Base-by-base conservation (phyloP, 345 rosid genomes). In the Punica granatum region DNA sequence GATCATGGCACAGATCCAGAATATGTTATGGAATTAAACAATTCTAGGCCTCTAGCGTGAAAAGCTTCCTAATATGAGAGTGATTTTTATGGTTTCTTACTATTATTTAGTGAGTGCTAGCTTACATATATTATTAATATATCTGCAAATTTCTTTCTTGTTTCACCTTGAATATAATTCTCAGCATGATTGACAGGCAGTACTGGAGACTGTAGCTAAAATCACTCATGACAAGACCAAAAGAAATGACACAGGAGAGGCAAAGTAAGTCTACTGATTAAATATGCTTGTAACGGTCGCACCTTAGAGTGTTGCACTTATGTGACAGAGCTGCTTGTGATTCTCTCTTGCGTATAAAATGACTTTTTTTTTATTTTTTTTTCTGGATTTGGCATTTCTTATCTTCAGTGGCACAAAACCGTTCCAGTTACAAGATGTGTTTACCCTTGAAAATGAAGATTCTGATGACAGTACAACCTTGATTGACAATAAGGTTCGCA, bases 191-290 rank as follows among this genome's bases (percentile, higher is more conserved):
- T 74, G 62, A 28, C 84, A 95, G 98, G 99, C 97, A 73, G 93
- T 82, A 21, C 71, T 95, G 78, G 98, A 92, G 83, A 92, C 97
- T 31, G 97, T 92, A 43, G 99, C 93, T 34, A 95, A 90, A 86
- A 80, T 95, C 67, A 88, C 98, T 21, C 97, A 91, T 60, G 91
- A 94, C 70, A 89, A 87, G 78, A 73, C 63, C 46, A 94, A 90
- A 81, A 87, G 79, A 78, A 95, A 95, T 73, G 98, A 84, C 73
- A 86, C 98, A 0, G 82, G 77, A 75, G 86, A 81, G 72, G 76
- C 77, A 30, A 95, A 92, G 98, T 92, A 87, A 15, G 74, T 60
- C 8, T 70, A 65, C 31, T 64, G 34, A 56, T 60, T 58, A 42
- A 36, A 30, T 28, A 42, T 48, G 48, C 58, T 46, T 15, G 25